Conservation (phyloP, 2,329 filamentous ascomycete species). For the Cladophialophora psammophila region DNA sequence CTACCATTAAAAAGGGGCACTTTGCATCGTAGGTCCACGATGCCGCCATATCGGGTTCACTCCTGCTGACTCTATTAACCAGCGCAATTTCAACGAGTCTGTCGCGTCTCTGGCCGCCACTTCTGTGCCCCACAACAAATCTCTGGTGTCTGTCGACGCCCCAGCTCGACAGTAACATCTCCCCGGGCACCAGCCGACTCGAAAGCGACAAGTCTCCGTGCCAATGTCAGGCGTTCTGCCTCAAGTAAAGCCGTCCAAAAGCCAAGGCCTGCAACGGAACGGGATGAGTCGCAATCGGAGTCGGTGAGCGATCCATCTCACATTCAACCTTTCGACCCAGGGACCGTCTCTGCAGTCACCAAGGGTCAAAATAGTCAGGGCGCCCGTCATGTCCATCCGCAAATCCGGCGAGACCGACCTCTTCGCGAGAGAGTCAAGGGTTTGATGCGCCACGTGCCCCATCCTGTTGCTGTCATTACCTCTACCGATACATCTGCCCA, state of each 20-base stretch:
- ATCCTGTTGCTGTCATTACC: slow-evolving; percentile 66
- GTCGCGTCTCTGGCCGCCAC: neutral
- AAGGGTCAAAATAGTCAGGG: neutral
- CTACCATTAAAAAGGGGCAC: neutral
- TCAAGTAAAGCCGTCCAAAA: neutral
- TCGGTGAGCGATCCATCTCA: neutral
- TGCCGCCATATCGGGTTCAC: neutral
- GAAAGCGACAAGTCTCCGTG: neutral
- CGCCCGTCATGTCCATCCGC: neutral
- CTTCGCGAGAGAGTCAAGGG: slow-evolving; percentile 49
- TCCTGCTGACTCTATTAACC: neutral
- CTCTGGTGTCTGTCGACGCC: neutral
- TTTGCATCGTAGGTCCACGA: neutral
- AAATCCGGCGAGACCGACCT: slow-evolving; percentile 25
- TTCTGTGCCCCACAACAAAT: slow-evolving; percentile 1
- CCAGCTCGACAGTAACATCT: neutral
- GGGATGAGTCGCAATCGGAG: neutral
- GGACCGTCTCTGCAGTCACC: neutral
- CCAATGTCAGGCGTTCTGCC: neutral
- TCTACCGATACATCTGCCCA: slow-evolving; percentile 42
- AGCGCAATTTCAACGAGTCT: neutral
- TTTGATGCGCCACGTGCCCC: slow-evolving; percentile 63
- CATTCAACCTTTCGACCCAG: neutral
- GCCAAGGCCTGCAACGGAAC: neutral
- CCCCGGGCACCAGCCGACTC: neutral